These are phyloP conservation scores for Volvox africanus DNA, from an alignment of 139 green algal species.

Conservation along the genomic window DNA sequence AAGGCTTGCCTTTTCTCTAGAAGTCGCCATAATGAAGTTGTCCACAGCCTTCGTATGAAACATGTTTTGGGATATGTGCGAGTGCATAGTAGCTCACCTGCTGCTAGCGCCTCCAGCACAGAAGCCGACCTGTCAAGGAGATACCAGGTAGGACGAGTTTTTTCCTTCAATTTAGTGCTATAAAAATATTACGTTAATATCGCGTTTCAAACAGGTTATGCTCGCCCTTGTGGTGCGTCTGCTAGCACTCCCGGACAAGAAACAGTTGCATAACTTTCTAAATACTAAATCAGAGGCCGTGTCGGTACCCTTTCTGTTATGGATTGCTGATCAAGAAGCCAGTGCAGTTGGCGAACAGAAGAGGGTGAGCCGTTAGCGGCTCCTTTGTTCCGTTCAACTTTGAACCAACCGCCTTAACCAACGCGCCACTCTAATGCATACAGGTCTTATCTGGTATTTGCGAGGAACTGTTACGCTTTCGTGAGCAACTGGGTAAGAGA, in stretches of 20 bases:
- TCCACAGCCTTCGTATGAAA: neutral
- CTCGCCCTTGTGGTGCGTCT: constrained; percentile 29
- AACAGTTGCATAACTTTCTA: constrained; percentile 36
- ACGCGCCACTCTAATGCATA: no score
- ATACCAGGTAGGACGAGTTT: neutral
- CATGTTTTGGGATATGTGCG: neutral
- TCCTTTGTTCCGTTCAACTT: neutral
- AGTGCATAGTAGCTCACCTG: neutral
- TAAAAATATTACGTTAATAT: neutral
- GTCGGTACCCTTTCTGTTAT: constrained; percentile 49
- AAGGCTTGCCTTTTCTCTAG: neutral
- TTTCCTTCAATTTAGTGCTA: neutral
- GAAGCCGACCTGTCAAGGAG: neutral
- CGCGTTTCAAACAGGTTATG: constrained; percentile 26
- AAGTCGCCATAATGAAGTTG: neutral
- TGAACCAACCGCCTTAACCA: neutral
- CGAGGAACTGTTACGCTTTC: constrained; percentile 45
- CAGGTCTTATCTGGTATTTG: constrained; percentile 50
- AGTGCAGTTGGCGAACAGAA: constrained; percentile 48
- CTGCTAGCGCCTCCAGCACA: neutral
- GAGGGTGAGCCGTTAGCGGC: neutral
- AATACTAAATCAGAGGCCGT: constrained; percentile 33
- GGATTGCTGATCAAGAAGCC: constrained; percentile 56
- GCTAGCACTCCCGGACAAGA: neutral
- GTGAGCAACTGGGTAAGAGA: constrained; percentile 33